Conservation (phyloP, 2,329 filamentous ascomycete species). For the Eutypella sp. region DNA sequence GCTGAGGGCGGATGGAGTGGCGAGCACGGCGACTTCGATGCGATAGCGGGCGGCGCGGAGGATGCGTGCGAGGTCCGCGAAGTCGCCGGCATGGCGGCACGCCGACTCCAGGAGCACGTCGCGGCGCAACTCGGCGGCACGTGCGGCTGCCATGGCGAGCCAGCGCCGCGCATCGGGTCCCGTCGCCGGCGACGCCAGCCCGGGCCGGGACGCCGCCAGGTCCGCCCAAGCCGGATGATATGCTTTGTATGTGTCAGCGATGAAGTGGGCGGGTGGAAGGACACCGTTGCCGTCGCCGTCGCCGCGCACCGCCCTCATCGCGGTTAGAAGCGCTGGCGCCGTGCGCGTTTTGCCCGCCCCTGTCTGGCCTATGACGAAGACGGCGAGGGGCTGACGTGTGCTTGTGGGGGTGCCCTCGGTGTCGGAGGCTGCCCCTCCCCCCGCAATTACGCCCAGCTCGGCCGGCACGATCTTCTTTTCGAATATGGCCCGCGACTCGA, state of each 20-base stretch:
- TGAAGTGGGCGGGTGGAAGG: constrained; percentile 34
- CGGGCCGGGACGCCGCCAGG: constrained; percentile 24
- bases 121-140: constrained; percentile 25
- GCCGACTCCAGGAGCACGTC: constrained; percentile 41
- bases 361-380: constrained; percentile 43
- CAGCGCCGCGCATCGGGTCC: constrained; percentile 38
- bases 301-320: constrained; percentile 19
- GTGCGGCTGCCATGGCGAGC: constrained; percentile 35
- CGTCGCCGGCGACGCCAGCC: constrained; percentile 34
- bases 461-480: constrained; percentile 22
- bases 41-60: constrained; percentile 32
- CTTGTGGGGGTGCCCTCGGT: constrained; percentile 4
- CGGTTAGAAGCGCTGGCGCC: constrained; percentile 32
- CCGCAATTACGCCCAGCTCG: constrained; percentile 23
- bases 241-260: constrained; percentile 45
- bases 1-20: constrained; percentile 37
- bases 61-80: constrained; percentile 28
- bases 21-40: constrained; percentile 36
- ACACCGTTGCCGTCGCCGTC: neutral
- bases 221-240: constrained; percentile 39
- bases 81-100: constrained; percentile 38
- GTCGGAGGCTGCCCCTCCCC: constrained; percentile 7
- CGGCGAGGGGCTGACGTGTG: constrained; percentile 27
- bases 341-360: constrained; percentile 44
- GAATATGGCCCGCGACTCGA: constrained; percentile 28